Percentiles rank a stretch among this genome's conserved stretches.
Conservation (phyloP, 1,284 basidiomycete genomes). For the Schizophyllum commune region DNA sequence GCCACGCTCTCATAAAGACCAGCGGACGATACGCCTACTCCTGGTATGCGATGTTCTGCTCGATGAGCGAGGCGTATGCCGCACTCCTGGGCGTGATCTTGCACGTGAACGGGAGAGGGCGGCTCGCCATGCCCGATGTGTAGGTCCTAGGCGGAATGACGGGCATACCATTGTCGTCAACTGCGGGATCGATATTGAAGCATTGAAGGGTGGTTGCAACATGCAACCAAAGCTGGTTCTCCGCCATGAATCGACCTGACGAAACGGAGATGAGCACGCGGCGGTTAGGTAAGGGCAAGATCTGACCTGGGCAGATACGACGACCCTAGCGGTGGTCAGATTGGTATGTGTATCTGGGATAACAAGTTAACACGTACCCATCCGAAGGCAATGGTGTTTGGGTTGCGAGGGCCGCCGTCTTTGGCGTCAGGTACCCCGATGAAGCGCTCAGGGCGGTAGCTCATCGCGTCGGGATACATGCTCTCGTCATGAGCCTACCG, state of each 20-base stretch:
- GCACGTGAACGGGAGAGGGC: not conserved
- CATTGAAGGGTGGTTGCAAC: slow-evolving; percentile 14
- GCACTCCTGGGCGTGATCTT: not conserved
- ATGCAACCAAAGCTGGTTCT: slow-evolving; percentile 8
- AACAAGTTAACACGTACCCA: slow-evolving; percentile 1
- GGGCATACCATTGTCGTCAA: slow-evolving; percentile 7
- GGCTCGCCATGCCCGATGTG: slow-evolving; percentile 10
- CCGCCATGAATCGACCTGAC: slow-evolving; percentile 4
- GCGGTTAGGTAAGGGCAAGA: not conserved
- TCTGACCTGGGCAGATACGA: not conserved
- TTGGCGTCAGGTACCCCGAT: not conserved
- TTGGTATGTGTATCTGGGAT: not conserved
- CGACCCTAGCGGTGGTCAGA: not conserved
- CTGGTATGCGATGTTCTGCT: not conserved
- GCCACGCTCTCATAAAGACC: too few species aligned
- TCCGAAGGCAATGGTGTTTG: slow-evolving; percentile 13
- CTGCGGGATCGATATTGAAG: slow-evolving; percentile 10
- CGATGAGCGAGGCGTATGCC: not conserved
- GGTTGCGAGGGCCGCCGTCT: slow-evolving; percentile 7
- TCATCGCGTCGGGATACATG: slow-evolving; percentile 15
- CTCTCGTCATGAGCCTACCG: slow-evolving; percentile 11
- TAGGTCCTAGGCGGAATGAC: slow-evolving; percentile 12
- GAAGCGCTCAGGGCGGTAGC: slow-evolving; percentile 16
- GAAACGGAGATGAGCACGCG: not conserved
- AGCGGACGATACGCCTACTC: not conserved